These are phyloP conservation scores for Pholiota adiposa DNA, from an alignment of 1,284 basidiomycete species.

Conservation along the genomic window DNA sequence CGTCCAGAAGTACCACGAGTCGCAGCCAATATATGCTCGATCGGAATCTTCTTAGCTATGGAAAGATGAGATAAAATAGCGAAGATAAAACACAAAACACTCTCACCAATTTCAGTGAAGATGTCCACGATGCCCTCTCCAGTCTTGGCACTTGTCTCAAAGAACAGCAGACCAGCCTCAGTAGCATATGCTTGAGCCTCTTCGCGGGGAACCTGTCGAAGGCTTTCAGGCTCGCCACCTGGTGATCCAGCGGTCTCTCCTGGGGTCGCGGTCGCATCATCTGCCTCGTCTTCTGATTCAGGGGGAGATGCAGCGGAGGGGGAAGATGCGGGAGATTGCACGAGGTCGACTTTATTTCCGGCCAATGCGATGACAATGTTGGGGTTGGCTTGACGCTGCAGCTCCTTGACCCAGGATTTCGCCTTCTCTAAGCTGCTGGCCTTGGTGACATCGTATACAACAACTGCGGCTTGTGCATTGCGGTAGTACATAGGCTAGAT, in stretches of 20 bases:
- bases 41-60: conserved; percentile 93
- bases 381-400: conserved; percentile 98
- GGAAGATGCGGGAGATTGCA: conserved; percentile 67
- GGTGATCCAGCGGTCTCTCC: conserved; percentile 62
- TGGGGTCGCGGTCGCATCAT: conserved; percentile 86
- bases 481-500: conserved; percentile 95
- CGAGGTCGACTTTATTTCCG: conserved; percentile 96
- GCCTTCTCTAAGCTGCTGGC: conserved; percentile 96
- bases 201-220: conserved; percentile 88
- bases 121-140: conserved; percentile 96
- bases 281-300: conserved; percentile 81
- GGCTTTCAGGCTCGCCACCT: conserved; percentile 64
- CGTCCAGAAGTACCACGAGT: conserved; percentile 66
- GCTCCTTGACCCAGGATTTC: conserved; percentile 99
- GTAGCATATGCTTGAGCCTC: conserved; percentile 97
- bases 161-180: conserved; percentile 93
- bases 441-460: conserved; percentile 97
- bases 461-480: conserved; percentile 97
- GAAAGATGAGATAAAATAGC: conserved; percentile 11
- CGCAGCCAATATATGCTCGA: conserved; percentile 89
- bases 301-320: conserved; percentile 52
- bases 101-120: conserved; percentile 95
- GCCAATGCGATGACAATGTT: conserved; percentile 98
- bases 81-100: not conserved
- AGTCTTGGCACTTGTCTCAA: conserved; percentile 98